Base-by-base conservation (phyloP, 2,329 filamentous ascomycete species). In the Corynespora cassiicola region DNA sequence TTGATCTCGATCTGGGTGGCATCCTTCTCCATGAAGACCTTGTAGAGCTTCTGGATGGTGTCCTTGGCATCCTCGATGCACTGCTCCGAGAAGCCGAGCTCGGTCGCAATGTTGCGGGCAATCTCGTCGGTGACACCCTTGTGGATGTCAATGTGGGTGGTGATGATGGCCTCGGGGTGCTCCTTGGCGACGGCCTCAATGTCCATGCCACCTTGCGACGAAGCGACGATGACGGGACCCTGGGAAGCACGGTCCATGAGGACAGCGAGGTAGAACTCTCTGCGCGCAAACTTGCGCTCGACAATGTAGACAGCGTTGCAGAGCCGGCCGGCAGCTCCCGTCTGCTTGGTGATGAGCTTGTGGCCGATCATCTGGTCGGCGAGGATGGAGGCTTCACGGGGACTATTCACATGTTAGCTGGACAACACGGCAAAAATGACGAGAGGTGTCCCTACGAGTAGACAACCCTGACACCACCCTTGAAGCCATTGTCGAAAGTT, bases 1-100 rank as follows among this genome's bases (percentile, higher is more conserved):
- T 99, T 99, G 79, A 99, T 99, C 79, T 99, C 94, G 67, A 99
- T 97, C 79, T 99, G 94, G 47, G 94, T 99, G 42, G 92, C 89
- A 74, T 99, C 94, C 78, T 90, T 95, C 79, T 99, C 94, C 78
- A 87, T 85, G 82, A 99, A 99, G 75, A 97, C 88, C 79, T 90
- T 87, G 86, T 99, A 99, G 53, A 99, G 85, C 78, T 96, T 97
- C 82, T 99, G 88, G 76, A 99, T 96, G 54, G 90, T 95, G 69
- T 89, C 84, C 79, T 90, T 95, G 69, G 91, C 94, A 47, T 96
- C 90, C 72, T 95, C 88, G 68, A 99, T 81, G 80, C 92, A 97
- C 78, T 96, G 91, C 76, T 95, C 88, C 65, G 90, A 96, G 82
- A 99, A 99, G 61, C 94, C 94, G 58, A 99, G 86, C 74, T 95